Base-by-base conservation (phyloP, 768 basidiomycete species). In the Lentinula guzmanii region DNA sequence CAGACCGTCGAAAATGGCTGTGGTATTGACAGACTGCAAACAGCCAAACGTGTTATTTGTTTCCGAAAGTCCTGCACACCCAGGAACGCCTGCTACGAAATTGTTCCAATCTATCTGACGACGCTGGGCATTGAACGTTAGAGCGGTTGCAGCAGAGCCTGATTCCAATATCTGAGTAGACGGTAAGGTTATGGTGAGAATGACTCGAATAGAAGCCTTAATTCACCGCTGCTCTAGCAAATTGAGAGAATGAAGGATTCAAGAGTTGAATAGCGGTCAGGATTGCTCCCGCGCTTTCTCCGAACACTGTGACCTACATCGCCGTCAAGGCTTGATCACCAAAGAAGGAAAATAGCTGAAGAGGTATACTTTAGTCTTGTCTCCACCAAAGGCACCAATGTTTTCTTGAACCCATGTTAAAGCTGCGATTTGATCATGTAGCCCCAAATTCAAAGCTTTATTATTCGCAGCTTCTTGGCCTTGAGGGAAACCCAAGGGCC, bases 321-420 rank as follows among this genome's bases (percentile, higher is more conserved):
- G 11, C n/a, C 9, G 18, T 6, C 8, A 10, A 21, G 1, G n/a
- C 15, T n/a, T 4, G n/a, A 41, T n/a, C 7, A 46, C 16, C 37
- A 34, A 6, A 42, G 4, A 5, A 21, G 11, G 2, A n/a, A 48
- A 9, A n/a, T 13, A 61, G 11, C 1, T 54, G 31, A 24, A 43
- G n/a, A 72, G 64, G 13, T 70, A 66, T 21, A 70, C 67, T 18
- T 61, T 65, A 33, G 13, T 39, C 34, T 54, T 54, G 11, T 82
- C 83, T 13, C 86, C 86, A 10, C 88, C 87, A 63, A 89, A 90
- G 0, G 70, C 69, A 15, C 65, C 74, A 48, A 79, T 77, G 57
- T 79, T 65, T 54, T 70, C 54, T 56, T 76, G 67, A 5, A 79
- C 73, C 87, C 82, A 85, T 63, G 75, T 64, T 6, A 83, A 66